Evolutionary conservation across 2,329 filamentous ascomycete genomes (phyloP).

Genomic region (Clonostachys sp.): DNA sequence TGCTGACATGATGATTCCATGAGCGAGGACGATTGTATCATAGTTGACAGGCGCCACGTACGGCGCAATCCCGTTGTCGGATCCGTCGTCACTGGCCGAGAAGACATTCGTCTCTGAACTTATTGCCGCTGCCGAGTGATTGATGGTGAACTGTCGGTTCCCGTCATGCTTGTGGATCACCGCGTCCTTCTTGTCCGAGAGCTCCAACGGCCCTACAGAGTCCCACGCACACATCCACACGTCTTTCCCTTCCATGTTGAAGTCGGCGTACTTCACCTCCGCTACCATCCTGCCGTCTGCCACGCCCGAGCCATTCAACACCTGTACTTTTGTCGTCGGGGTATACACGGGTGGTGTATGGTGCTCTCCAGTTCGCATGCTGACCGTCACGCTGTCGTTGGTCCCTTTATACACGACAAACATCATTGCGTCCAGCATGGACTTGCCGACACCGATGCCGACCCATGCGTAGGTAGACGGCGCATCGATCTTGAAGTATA

Average conservation of each 20-base stretch:
- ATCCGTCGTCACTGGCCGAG: constrained; percentile 8
- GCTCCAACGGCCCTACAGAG: constrained; percentile 34
- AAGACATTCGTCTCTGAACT: constrained; percentile 49
- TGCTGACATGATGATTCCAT: constrained; percentile 58
- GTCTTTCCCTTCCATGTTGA: constrained; percentile 34
- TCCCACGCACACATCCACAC: constrained; percentile 53
- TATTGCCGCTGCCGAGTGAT: constrained; percentile 42
- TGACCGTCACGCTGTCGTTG: constrained; percentile 55
- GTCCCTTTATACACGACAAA: constrained; percentile 60
- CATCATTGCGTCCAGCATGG: constrained; percentile 54
- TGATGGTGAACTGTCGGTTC: constrained; percentile 35
- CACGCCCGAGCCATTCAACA: constrained; percentile 57
- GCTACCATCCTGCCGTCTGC: constrained; percentile 47
- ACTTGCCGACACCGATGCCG: constrained; percentile 49
- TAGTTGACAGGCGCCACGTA: constrained; percentile 4
- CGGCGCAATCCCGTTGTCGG: constrained; percentile 7
- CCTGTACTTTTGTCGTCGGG: constrained; percentile 35
- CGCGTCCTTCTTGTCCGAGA: constrained; percentile 28
- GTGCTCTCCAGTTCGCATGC: constrained; percentile 43
- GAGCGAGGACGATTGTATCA: constrained; percentile 30
- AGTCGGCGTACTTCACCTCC: constrained; percentile 49
- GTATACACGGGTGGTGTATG: constrained; percentile 44
- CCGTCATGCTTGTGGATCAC: constrained; percentile 41
- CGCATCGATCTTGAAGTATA: constrained; percentile 58
- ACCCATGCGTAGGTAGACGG: constrained; percentile 51